Evolutionary conservation across 768 basidiomycete genomes (phyloP), one percentile per base, ranked within the genome.

Genomic region (Phanerochaete sordida): DNA sequence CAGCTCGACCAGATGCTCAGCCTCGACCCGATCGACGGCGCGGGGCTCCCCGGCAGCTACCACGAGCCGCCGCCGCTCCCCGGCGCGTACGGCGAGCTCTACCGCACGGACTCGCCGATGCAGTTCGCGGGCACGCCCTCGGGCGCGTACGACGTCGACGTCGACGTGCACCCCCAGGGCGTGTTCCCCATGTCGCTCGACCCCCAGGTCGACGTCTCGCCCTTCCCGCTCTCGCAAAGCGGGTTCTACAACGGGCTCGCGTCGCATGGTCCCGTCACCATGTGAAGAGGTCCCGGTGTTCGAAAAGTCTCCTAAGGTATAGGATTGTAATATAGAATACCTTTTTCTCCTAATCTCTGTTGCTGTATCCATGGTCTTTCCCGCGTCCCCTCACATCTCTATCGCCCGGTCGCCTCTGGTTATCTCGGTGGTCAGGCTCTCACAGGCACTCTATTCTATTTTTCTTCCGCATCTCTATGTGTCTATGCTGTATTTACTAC

Each of bases 61-160:
- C 57, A 60, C 55, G 57, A 47, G 60, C n/a, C 60, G 44, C 39
- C 39, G 11, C 11, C 39, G 8, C 26, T 52, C 58, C 60, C 56
- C 65, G 33, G 53, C 54, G 57, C 65, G 35, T 68, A 64, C 57
- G 55, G 46, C 48, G 66, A 65, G 51, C 56, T 69, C 61, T 72
- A 71, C 62, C 62, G 70, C 50, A 65, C 68, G 26, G 72, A 71
- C 54, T 67, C 72, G 44, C 66, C 71, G 59, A 68, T 71, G 57
- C 65, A 59, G 56, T 64, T 58, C 21, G 47, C 24, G 13, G 47
- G 27, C 47, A 19, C 47, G 47, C 24, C 24, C 47, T 11, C 54
- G 13, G 39, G 54, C 37, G 7, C 56, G 61, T 63, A 60, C 31
- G 43, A 31, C 35, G 52, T 58, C 31, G 55, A 60, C 43, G 44